Conservation (phyloP, 352 stramenopile species). For the Blastocystis sp. region DNA sequence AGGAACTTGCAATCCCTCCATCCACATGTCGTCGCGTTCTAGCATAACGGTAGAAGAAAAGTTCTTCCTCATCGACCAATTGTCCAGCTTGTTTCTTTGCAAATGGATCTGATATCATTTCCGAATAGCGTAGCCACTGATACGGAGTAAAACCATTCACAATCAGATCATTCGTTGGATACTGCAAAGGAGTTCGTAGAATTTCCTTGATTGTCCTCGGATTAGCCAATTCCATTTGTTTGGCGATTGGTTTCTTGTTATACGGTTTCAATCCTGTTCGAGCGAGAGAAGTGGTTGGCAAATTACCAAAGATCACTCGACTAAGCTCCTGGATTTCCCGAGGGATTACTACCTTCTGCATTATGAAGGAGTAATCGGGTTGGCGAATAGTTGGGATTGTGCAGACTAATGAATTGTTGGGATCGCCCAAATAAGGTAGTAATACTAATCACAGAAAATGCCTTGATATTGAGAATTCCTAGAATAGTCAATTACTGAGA, state of each 20-base stretch:
- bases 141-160: constrained; percentile 54
- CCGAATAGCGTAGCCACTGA: constrained; percentile 55
- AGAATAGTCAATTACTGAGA: too few species aligned
- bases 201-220: constrained; percentile 46
- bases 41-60: constrained; percentile 34
- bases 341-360: constrained; percentile 52
- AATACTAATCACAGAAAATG: too few species aligned
- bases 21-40: constrained; percentile 26
- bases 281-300: constrained; percentile 35
- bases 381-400: neutral
- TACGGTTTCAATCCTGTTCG: constrained; percentile 36
- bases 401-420: neutral
- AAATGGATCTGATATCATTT: constrained; percentile 33
- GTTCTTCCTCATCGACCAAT: constrained; percentile 45
- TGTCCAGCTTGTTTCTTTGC: constrained; percentile 50
- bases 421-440: neutral
- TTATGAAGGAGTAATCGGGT: neutral
- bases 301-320: constrained; percentile 52
- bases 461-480: too few species aligned
- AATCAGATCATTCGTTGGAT: constrained; percentile 54
- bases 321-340: constrained; percentile 24
- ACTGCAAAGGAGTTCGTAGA: neutral
- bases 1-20: constrained; percentile 8
- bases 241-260: constrained; percentile 32
- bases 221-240: constrained; percentile 3